Percentiles rank a stretch among this genome's conserved stretches.
phyloP scores from a whole-genome alignment of 139 green algal genomes.

The Penium margaritaceum region DNA sequence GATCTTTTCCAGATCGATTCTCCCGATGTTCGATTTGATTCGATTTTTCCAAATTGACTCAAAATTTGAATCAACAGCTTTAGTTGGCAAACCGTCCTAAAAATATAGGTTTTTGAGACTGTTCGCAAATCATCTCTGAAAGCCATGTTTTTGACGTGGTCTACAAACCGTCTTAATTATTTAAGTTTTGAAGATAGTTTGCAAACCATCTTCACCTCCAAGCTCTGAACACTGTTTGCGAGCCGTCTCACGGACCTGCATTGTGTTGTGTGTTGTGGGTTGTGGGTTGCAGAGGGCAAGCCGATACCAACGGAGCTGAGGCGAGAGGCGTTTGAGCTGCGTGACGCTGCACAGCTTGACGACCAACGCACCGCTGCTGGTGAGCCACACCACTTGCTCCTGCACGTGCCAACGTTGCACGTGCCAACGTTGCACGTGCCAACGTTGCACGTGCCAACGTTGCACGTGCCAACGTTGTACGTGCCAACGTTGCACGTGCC shows the following conservation, averaged over 20 bases:
- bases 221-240: not conserved
- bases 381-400: not conserved
- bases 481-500: too few species aligned
- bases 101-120: too few species aligned
- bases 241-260: not conserved
- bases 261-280: not conserved
- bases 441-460: too few species aligned
- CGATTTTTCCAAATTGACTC: too few species aligned
- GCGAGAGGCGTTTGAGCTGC: conserved; percentile 66
- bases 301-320: conserved; percentile 88
- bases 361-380: conserved; percentile 84
- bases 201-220: not conserved
- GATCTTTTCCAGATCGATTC: too few species aligned
- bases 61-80: too few species aligned
- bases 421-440: too few species aligned
- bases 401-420: not conserved
- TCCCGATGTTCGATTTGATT: too few species aligned
- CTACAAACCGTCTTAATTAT: not conserved
- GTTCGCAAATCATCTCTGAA: not conserved
- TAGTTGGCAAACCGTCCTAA: too few species aligned
- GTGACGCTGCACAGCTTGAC: conserved; percentile 79
- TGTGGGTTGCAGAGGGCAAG: conserved; percentile 78
- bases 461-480: too few species aligned
- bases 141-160: not conserved
- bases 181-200: not conserved